Evolutionary conservation across 1,139 yeast species (phyloP), one percentile per base, ranked within the genome.

Genomic region (Nakaseomyces bracarensis): DNA sequence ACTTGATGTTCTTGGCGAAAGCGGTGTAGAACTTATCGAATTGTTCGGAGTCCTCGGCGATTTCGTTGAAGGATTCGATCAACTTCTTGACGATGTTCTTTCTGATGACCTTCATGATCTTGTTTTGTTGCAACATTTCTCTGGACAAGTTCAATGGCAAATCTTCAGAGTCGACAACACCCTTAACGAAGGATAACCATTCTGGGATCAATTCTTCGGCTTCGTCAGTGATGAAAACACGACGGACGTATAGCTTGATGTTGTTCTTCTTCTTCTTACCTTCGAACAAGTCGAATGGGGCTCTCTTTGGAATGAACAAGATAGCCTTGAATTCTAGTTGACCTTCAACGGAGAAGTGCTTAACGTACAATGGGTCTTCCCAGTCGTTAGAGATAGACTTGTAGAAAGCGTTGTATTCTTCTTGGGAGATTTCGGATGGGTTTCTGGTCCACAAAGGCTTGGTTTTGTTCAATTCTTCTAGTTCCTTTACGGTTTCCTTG

Each of bases 281-380:
- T 77, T 93, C 98, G 65, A 93, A 93, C 67, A 95, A 77, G 67
- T 93, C 98, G 65, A 91, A 86, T 70, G 99, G 98, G 61, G 99
- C 97, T 75, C 98, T 87, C 78, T 85, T 87, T 71, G 99, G 99
- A 71, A 93, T 79, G 67, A 86, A 93, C 63, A 93, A 77, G 65
- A 93, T 91, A 52, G 98, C 97, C 75, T 84, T 87, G 80, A 93
- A 93, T 75, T 93, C 99, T 64, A 93, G 81, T 76, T 93, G 98
- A 79, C 99, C 99, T 75, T 93, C 99, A 66, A 93, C 99, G 44
- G 96, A 86, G 76, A 93, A 93, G 75, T 93, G 99, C 80, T 93
- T 93, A 59, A 91, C 97, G 55, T 97, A 97, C 68, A 91, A 80
- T 72, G 96, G 99, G 68, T 91, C 98, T 75, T 91, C 98, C 98